phyloP scores from a whole-genome alignment of 148 eudicot species.

The Rhododendron mucronatum region DNA sequence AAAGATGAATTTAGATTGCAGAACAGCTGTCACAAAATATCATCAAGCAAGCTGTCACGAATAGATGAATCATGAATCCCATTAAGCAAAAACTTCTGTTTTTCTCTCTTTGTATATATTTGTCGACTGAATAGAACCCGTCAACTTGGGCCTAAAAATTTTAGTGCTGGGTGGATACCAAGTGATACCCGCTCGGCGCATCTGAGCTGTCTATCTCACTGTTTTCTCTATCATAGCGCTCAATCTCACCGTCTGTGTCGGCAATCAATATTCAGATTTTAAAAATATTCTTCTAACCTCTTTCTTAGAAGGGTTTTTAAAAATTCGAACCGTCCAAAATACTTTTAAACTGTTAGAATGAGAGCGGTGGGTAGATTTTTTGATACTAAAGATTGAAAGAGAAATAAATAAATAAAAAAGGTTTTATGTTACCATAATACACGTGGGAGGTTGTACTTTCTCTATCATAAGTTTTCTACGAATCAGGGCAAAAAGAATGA shows the following conservation, averaged over 20 bases:
- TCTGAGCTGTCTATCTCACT: too few species aligned
- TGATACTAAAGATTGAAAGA: background rate
- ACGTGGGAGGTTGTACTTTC: background rate
- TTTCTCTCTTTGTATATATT: background rate
- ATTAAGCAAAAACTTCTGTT: background rate
- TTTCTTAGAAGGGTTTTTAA: too few species aligned
- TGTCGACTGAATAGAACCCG: too few species aligned
- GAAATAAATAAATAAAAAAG: background rate
- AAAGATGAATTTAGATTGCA: background rate
- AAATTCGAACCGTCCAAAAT: too few species aligned
- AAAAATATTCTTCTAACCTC: too few species aligned
- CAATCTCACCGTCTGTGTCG: too few species aligned
- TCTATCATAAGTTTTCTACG: background rate
- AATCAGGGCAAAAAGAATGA: background rate
- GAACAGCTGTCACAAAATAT: background rate
- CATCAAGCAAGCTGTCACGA: background rate
- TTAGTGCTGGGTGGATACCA: too few species aligned
- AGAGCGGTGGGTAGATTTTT: too few species aligned
- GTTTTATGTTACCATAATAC: background rate
- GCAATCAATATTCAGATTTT: too few species aligned
- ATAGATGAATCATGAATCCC: background rate
- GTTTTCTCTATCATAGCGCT: too few species aligned
- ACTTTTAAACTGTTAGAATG: too few species aligned
- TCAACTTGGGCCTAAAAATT: too few species aligned
- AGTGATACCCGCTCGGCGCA: fast-evolving